phyloP scores from a whole-genome alignment of 805 yeast genomes.

The Pichia kluyveri region DNA sequence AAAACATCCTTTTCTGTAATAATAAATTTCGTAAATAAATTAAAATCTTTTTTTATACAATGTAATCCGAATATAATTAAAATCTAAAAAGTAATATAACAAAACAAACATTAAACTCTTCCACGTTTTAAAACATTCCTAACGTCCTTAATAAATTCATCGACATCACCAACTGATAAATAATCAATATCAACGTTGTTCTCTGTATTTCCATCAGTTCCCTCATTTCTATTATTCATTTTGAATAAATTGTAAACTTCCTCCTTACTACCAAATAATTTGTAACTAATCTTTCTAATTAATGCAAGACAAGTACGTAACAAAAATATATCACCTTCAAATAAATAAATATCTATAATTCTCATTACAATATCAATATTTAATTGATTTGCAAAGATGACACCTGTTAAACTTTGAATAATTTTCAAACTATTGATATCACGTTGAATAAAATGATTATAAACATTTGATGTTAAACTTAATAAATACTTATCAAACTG shows the following conservation, averaged over 20 bases:
- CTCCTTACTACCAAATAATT: conserved; percentile 39
- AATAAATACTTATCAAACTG: conserved; percentile 42
- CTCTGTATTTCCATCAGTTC: neutral
- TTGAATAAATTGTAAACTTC: conserved; percentile 35
- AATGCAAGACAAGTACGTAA: conserved; percentile 46
- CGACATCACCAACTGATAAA: conserved; percentile 41
- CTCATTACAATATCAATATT: conserved; percentile 38
- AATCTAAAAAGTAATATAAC: neutral
- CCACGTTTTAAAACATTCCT: conserved; percentile 27
- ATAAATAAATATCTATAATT: conserved; percentile 48
- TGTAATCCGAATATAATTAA: too few species aligned
- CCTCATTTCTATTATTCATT: neutral
- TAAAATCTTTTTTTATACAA: too few species aligned
- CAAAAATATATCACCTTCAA: conserved; percentile 52
- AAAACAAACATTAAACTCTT: neutral
- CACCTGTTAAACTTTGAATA: conserved; percentile 34
- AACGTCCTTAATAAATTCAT: conserved; percentile 37
- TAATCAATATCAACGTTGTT: conserved; percentile 17
- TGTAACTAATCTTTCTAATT: conserved; percentile 37
- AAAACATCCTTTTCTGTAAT: too few species aligned
- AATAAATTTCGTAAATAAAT: too few species aligned
- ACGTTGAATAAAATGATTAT: conserved; percentile 39
- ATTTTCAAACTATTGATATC: conserved; percentile 34
- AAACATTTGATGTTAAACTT: conserved; percentile 35
- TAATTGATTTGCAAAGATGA: conserved; percentile 37